These are phyloP conservation scores for Tillandsia fasciculata DNA, from an alignment of 176 grass and related monocot genomes.

Conservation along the genomic window DNA sequence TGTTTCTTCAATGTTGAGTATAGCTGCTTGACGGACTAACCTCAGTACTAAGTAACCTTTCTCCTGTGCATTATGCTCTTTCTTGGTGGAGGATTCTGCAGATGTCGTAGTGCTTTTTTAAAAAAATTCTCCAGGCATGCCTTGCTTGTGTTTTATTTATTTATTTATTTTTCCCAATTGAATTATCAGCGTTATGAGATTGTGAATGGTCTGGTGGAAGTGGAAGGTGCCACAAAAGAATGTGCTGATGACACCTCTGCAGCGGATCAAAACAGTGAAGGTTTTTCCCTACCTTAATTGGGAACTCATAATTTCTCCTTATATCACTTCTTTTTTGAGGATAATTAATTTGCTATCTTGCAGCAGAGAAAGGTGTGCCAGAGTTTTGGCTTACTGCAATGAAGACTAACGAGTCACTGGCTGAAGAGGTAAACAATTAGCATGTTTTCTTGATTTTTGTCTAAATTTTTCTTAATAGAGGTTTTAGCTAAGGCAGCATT, in stretches of 20 bases:
- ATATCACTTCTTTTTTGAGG: neutral
- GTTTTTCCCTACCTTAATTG: neutral
- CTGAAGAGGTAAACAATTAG: conserved; percentile 50
- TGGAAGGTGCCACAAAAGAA: conserved; percentile 55
- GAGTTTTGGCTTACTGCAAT: conserved; percentile 91
- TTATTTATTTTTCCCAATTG: conserved; percentile 1
- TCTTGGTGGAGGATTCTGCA: too few relatives aligned
- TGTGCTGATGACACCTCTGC: conserved; percentile 33
- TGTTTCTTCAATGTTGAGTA: too few relatives aligned
- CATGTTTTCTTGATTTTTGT: neutral
- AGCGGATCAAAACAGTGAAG: conserved; percentile 34
- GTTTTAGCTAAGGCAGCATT: neutral
- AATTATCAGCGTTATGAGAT: conserved; percentile 60
- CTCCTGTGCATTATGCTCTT: too few relatives aligned
- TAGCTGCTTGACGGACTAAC: too few relatives aligned
- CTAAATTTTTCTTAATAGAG: neutral
- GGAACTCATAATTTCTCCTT: neutral
- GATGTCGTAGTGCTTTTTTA: too few relatives aligned
- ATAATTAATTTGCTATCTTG: conserved; percentile 14
- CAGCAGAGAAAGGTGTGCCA: conserved; percentile 73
- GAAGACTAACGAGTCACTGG: conserved; percentile 72
- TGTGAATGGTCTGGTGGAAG: conserved; percentile 69
- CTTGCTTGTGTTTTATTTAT: too few relatives aligned
- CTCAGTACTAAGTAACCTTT: too few relatives aligned
- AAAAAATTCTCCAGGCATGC: too few relatives aligned